Evolutionary conservation across 2,329 filamentous ascomycete genomes (phyloP), one percentile per base, ranked within the genome.

Genomic region (Thyridium curvatum): DNA sequence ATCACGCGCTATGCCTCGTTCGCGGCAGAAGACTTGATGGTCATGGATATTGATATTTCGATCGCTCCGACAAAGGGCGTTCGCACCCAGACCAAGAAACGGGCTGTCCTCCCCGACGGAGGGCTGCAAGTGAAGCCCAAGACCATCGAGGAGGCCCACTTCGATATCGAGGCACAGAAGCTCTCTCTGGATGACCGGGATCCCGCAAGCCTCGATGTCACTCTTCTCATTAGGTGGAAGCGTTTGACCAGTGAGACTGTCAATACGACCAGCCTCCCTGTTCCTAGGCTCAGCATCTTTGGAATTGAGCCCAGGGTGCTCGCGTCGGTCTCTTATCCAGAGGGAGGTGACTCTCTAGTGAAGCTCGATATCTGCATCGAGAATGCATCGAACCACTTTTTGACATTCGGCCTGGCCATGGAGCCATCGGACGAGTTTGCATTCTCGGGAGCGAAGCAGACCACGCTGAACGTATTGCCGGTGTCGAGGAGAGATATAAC

Each of bases 321-420:
- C 4, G 78, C 77, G 1, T 68, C 71, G 1, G 69, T 74, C 3
- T 64, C 70, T 4, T 71, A 75, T 56, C 61, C 15, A 52, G 55
- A 3, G 53, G 55, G 8, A 43, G 52, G 3, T 47, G 50, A 7
- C 52, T 53, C 41, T 55, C 52, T 76, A 8, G 46, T 75, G 33
- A 62, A 68, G 40, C 57, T 80, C 12, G 64, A 72, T 32, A 56
- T 78, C 55, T 87, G 80, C 4, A 79, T 98, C 41, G 93, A 98
- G 63, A 98, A 98, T 57, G 86, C 90, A 0, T 96, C 91, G 1
- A 84, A 82, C 58, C 93, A 98, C 59, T 94, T 95, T 62, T 75
- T 98, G 36, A 95, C 90, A 0, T 98, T 98, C 62, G 89, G 86
- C 21, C 62, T 97, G 35, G 80, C 73, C 18, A 94, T 98, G 89